Base-by-base conservation (phyloP, 1,284 basidiomycete genomes). In the Inonotus hispidus region DNA sequence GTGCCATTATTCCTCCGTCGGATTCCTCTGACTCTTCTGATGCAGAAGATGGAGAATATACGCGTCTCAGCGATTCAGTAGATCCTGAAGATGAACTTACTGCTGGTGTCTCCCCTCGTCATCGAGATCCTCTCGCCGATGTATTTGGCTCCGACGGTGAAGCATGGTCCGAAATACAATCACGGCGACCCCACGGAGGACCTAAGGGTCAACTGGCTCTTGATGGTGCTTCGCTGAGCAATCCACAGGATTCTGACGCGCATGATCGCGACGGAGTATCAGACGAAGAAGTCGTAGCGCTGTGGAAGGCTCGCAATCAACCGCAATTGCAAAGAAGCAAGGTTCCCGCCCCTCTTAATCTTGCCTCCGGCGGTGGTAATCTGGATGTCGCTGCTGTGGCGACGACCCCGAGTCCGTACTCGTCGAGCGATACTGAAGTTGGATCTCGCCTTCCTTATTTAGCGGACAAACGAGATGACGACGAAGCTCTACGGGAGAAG, bases 101-200 rank as follows among this genome's bases (percentile, higher is more conserved):
- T 2, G 59, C 63, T 38, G 54, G 63, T 32, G 55, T 41, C 45
- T 55, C 52, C 5, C 52, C 54, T 39, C 32, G 47, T 47, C 54
- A 47, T 43, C 21, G 41, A 39, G 79, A 82, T 67, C 77, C 79
- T 10, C 71, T 81, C 27, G 70, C 70, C 23, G 80, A 82, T 64
- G 73, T 81, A 21, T 80, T 80, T 67, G 84, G 84, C 53, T 77
- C 78, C 29, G 85, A 87, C 70, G 80, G 74, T 64, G 81, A 85
- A 65, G 79, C 80, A 2, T 87, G 85, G 85, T 75, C 76, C 61
- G 80, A 81, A 57, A 75, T 87, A 54, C 82, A 76, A 80, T 68
- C 78, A 79, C 1, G 77, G 82, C 64, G 71, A 82, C 52, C 77
- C 82, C 39, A 23, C 21, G 41, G 50, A 37, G 60, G 41, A 23